Percentiles rank a stretch among this genome's conserved stretches.
These are phyloP conservation scores for Styphnolobium japonicum DNA, from an alignment of 306 rosid species.

Conservation along the genomic window DNA sequence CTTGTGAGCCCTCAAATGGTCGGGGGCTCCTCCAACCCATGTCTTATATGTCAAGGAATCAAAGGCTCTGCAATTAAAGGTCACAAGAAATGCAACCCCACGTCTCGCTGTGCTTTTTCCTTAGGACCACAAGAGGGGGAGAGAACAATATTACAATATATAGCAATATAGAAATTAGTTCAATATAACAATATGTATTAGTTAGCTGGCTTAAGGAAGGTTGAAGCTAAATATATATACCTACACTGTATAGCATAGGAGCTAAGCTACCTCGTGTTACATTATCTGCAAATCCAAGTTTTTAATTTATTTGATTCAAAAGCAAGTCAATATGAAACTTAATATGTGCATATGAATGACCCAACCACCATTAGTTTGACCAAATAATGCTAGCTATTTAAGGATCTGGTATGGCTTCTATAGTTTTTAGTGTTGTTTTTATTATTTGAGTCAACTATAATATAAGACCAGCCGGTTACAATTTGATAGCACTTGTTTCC, in stretches of 20 bases:
- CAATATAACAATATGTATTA: neutral
- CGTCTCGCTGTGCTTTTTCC: neutral
- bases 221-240: neutral
- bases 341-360: neutral
- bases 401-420: neutral
- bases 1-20: slow-evolving; percentile 21
- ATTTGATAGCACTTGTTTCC: neutral
- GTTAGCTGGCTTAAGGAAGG: neutral
- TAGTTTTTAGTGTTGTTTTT: neutral
- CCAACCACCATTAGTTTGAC: neutral
- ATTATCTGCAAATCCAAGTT: no score
- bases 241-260: no score
- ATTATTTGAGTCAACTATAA: neutral
- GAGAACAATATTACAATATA: no score
- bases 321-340: neutral
- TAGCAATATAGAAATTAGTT: neutral
- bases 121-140: neutral
- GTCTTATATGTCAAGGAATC: slow-evolving; percentile 12
- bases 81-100: slow-evolving; percentile 23
- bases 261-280: no score
- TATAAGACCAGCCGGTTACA: neutral
- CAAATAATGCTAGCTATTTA: neutral
- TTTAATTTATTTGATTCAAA: neutral
- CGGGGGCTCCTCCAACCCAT: neutral
- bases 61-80: neutral